Evolutionary conservation across 495 filamentous ascomycete genomes (phyloP).

Genomic region (Penicillium goetzii): DNA sequence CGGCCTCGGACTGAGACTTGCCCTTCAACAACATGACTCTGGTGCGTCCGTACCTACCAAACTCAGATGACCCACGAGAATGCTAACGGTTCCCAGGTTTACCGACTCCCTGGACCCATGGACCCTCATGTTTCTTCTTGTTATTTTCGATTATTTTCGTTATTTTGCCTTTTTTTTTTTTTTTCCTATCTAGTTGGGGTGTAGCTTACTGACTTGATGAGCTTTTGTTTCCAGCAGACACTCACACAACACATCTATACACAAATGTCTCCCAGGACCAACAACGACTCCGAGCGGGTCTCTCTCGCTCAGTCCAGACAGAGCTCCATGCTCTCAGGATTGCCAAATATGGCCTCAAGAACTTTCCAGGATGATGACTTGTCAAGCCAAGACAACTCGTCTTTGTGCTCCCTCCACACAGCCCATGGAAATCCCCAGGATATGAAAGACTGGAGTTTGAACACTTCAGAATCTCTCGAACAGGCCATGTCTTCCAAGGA

Average conservation of each 20-base stretch:
- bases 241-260: constrained; percentile 13
- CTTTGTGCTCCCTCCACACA: constrained; percentile 47
- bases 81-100: constrained; percentile 27
- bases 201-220: constrained; percentile 43
- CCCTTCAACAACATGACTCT: constrained; percentile 9
- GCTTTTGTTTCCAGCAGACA: constrained; percentile 17
- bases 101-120: constrained; percentile 31
- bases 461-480: constrained; percentile 45
- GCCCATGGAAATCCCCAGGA: constrained; percentile 44
- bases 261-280: constrained; percentile 47
- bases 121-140: constrained; percentile 18
- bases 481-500: constrained; percentile 45
- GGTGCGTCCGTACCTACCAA: constrained; percentile 22
- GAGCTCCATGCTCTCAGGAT: constrained; percentile 42
- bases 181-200: constrained; percentile 10
- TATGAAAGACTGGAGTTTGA: constrained; percentile 48
- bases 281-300: constrained; percentile 41
- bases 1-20: constrained; percentile 15
- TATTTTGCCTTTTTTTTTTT: constrained; percentile 24
- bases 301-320: constrained; percentile 46
- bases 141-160: constrained; percentile 20
- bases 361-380: constrained; percentile 54
- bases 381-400: constrained; percentile 50
- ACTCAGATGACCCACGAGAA: not conserved
- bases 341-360: constrained; percentile 48